Evolutionary conservation across 306 rosid genomes (phyloP).

Genomic region (Crotalaria pallida): DNA sequence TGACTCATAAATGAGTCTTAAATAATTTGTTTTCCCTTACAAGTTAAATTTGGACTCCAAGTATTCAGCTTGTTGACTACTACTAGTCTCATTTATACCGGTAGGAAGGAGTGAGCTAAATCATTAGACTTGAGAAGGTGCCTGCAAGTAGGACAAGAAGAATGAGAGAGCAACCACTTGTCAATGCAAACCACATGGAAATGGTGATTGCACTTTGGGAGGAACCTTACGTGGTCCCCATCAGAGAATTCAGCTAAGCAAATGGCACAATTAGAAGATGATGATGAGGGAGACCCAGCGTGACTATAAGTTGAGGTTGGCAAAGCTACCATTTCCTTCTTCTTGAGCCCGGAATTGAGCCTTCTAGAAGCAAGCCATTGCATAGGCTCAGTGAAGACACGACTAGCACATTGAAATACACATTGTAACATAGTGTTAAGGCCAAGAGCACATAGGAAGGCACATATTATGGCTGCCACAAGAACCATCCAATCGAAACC

Average conservation of each 20-base stretch:
- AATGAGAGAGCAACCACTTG: constrained; percentile 68
- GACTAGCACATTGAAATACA: constrained; percentile 52
- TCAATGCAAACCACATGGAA: constrained; percentile 76
- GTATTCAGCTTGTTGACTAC: too few relatives aligned
- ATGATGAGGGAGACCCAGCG: neutral
- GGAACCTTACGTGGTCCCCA: constrained; percentile 61
- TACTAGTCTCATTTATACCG: too few relatives aligned
- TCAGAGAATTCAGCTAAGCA: constrained; percentile 57
- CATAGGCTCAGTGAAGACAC: constrained; percentile 38
- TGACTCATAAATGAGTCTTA: too few relatives aligned
- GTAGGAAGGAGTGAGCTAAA: neutral
- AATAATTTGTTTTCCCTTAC: too few relatives aligned
- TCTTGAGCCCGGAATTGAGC: constrained; percentile 62
- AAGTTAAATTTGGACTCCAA: too few relatives aligned
- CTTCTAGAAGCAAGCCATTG: constrained; percentile 55
- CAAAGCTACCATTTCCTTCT: constrained; percentile 57
- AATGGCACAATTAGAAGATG: constrained; percentile 50
- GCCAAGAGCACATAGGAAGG: constrained; percentile 73
- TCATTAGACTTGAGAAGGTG: constrained; percentile 28
- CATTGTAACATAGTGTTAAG: constrained; percentile 65
- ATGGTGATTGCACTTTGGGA: constrained; percentile 68
- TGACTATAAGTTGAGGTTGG: constrained; percentile 49
- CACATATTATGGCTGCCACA: constrained; percentile 59
- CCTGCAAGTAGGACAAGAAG: constrained; percentile 88
- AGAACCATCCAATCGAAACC: constrained; percentile 46